Conservation (phyloP, 352 stramenopile species). For the Pythium utonaiense region DNA sequence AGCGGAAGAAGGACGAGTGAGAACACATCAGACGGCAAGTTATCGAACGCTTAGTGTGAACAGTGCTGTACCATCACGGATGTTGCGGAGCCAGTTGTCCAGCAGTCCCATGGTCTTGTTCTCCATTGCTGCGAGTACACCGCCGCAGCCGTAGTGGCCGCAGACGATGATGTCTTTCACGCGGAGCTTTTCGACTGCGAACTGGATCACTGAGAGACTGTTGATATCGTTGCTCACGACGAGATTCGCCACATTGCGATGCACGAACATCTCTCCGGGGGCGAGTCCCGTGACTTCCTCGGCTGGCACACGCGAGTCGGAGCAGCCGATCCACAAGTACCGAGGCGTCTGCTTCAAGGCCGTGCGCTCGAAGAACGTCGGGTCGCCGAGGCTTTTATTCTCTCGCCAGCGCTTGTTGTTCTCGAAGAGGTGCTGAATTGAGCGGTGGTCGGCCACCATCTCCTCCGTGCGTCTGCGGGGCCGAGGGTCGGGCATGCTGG, state of each 20-base stretch:
- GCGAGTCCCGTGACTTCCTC: constrained; percentile 67
- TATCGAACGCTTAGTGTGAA: too few relatives aligned
- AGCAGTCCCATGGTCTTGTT: constrained; percentile 81
- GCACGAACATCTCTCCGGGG: constrained; percentile 72
- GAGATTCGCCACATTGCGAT: constrained; percentile 75
- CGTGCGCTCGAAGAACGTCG: constrained; percentile 47
- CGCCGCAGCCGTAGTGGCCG: constrained; percentile 87
- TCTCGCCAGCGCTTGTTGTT: constrained; percentile 49
- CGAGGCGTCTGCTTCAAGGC: constrained; percentile 54
- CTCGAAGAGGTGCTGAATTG: constrained; percentile 45
- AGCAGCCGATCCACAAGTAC: constrained; percentile 80
- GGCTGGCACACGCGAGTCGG: constrained; percentile 64
- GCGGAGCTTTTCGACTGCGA: constrained; percentile 75
- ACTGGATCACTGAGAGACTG: constrained; percentile 38
- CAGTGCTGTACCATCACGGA: constrained; percentile 65
- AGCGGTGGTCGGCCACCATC: constrained; percentile 29
- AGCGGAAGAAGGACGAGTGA: constrained; percentile 17
- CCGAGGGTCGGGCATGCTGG: constrained; percentile 10
- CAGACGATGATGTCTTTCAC: constrained; percentile 88
- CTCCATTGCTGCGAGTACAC: constrained; percentile 68
- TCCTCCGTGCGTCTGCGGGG: constrained; percentile 21
- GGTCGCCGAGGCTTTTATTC: constrained; percentile 34
- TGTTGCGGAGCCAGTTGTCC: constrained; percentile 93
- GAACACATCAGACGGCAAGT: constrained; percentile 23
- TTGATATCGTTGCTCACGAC: constrained; percentile 39